Conservation (phyloP, 1,139 yeast species). For the Sugiyamaella neomexicana region DNA sequence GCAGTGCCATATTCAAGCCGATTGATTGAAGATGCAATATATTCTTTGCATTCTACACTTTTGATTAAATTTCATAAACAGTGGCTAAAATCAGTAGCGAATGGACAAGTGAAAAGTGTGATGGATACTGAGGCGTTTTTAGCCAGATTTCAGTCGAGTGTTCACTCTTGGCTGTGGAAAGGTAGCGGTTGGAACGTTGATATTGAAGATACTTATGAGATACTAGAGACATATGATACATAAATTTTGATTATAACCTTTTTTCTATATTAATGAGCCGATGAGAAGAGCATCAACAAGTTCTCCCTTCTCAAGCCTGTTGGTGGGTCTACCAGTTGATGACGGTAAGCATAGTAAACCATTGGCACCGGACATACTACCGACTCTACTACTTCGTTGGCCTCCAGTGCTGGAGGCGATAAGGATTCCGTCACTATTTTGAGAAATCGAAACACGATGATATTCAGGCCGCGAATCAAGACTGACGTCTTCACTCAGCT, state of each 20-base stretch:
- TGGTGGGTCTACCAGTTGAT: background rate
- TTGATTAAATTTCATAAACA: slow-evolving; percentile 35
- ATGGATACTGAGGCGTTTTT: slow-evolving; percentile 39
- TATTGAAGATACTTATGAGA: background rate
- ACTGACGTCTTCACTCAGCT: slow-evolving; percentile 35
- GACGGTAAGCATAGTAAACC: slow-evolving; percentile 47
- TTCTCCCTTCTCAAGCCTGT: slow-evolving; percentile 6
- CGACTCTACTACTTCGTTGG: slow-evolving; percentile 52
- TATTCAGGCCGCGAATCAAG: slow-evolving; percentile 54
- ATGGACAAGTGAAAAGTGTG: slow-evolving; percentile 35
- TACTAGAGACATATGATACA: background rate
- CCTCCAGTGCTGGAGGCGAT: slow-evolving; percentile 48
- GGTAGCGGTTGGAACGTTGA: slow-evolving; percentile 2
- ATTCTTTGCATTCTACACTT: slow-evolving; percentile 28
- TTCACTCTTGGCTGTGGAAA: slow-evolving; percentile 15
- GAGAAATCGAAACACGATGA: slow-evolving; percentile 45
- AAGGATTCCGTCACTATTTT: slow-evolving; percentile 29
- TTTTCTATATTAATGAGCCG: background rate
- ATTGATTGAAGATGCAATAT: background rate
- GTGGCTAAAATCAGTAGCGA: slow-evolving; percentile 35
- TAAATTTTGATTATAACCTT: background rate
- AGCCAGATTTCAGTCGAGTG: slow-evolving; percentile 21
- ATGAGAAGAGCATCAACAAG: slow-evolving; percentile 10
- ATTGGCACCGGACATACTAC: slow-evolving; percentile 48
- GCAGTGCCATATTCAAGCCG: background rate